These are phyloP conservation scores for Babesia bovis DNA, from an alignment of 169 alveolate genomes.

Conservation along the genomic window DNA sequence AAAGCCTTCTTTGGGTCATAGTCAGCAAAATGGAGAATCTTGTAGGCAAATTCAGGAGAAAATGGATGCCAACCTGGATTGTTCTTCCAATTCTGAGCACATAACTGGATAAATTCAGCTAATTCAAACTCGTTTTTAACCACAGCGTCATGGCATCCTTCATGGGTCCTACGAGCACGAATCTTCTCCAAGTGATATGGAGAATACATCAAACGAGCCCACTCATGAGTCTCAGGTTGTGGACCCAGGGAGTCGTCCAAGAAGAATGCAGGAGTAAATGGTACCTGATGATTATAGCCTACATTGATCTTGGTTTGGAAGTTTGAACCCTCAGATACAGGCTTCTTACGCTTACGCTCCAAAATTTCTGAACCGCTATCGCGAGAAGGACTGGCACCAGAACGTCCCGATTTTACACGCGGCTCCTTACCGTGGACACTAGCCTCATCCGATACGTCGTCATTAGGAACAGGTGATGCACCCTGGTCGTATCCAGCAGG, in stretches of 20 bases:
- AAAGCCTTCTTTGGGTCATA: constrained; percentile 84
- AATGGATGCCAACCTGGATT: constrained; percentile 87
- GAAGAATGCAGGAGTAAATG: constrained; percentile 82
- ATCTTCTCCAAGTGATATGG: constrained; percentile 81
- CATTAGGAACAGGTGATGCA: background rate
- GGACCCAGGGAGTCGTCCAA: constrained; percentile 68
- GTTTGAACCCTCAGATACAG: constrained; percentile 80
- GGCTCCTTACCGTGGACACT: constrained; percentile 18
- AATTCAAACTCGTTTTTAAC: constrained; percentile 79
- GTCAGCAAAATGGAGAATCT: constrained; percentile 82
- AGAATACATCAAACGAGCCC: constrained; percentile 82
- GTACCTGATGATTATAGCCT: constrained; percentile 83
- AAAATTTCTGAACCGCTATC: background rate
- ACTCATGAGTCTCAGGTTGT: constrained; percentile 62
- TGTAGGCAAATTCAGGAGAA: constrained; percentile 86
- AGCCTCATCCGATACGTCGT: constrained; percentile 23
- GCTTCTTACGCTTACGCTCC: constrained; percentile 73
- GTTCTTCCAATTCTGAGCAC: constrained; percentile 84
- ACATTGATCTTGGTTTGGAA: constrained; percentile 76
- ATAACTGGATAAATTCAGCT: constrained; percentile 77
- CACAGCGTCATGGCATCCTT: constrained; percentile 76
- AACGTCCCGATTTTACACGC: background rate
- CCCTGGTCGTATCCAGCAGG: constrained; percentile 10
- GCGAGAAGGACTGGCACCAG: constrained; percentile 16
- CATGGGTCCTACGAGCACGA: constrained; percentile 68